phyloP scores from a whole-genome alignment of 768 basidiomycete species.

The Bullera alba region DNA sequence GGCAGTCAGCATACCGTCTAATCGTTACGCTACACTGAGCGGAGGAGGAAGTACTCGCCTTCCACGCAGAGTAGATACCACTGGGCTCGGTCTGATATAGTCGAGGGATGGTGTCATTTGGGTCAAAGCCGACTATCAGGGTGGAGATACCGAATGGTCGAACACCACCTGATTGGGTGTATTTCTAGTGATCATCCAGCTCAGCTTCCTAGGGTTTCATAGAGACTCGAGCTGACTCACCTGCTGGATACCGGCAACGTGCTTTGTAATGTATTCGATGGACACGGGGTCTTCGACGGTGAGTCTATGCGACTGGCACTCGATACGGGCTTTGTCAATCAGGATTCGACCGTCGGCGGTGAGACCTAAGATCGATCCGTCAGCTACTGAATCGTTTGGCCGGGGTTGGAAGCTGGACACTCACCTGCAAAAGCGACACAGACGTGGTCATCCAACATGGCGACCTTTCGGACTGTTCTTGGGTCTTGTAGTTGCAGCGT shows the following conservation, averaged over 20 bases:
- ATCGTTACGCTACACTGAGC: not conserved
- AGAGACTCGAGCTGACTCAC: conserved; percentile 50
- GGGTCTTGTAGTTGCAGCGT: conserved; percentile 96
- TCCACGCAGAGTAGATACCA: conserved; percentile 98
- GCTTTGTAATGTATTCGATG: conserved; percentile 95
- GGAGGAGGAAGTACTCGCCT: conserved; percentile 53
- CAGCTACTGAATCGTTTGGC: not conserved
- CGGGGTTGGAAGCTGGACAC: conserved; percentile 24
- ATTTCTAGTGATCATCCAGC: conserved; percentile 55
- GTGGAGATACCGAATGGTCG: conserved; percentile 97
- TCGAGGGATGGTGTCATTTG: conserved; percentile 75
- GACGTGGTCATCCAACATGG: conserved; percentile 95
- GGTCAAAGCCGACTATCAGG: conserved; percentile 93
- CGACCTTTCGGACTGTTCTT: conserved; percentile 92
- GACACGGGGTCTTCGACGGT: conserved; percentile 98
- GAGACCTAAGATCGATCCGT: conserved; percentile 62
- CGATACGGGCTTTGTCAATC: conserved; percentile 94
- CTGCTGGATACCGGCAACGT: conserved; percentile 98
- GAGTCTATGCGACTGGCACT: conserved; percentile 93
- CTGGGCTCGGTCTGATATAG: conserved; percentile 96
- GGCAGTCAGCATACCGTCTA: not conserved
- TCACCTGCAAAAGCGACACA: conserved; percentile 95
- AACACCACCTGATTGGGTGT: conserved; percentile 98
- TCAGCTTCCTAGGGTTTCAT: conserved; percentile 3
- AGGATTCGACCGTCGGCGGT: conserved; percentile 96